Evolutionary conservation across 192 early-diverging fungal genomes (phyloP).

Genomic region (Jimgerdemannia flammicorona): DNA sequence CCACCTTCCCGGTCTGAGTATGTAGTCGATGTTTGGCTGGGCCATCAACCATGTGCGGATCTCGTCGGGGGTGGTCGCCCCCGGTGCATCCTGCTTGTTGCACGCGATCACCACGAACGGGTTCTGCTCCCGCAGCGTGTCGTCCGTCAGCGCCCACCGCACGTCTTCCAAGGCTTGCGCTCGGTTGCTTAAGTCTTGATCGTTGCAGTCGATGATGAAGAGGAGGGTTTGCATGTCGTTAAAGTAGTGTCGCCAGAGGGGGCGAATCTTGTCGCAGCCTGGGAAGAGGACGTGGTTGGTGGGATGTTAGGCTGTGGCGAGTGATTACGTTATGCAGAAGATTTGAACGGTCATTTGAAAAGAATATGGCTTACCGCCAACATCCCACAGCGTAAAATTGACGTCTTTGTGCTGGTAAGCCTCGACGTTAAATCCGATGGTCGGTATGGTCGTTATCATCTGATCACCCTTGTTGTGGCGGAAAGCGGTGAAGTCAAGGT

Average conservation of each 20-base stretch:
- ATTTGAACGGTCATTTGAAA: background rate
- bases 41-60: constrained; percentile 62
- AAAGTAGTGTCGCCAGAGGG: constrained; percentile 98
- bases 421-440: constrained; percentile 99
- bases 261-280: constrained; percentile 84
- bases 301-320: background rate
- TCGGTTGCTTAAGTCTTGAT: constrained; percentile 79
- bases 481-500: background rate
- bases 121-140: constrained; percentile 81
- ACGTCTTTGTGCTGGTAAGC: constrained; percentile 98
- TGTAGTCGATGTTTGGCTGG: background rate
- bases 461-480: constrained; percentile 35
- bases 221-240: constrained; percentile 97
- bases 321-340: background rate
- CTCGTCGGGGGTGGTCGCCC: constrained; percentile 92
- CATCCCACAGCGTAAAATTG: constrained; percentile 98
- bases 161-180: constrained; percentile 93
- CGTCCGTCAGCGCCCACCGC: constrained; percentile 92
- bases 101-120: constrained; percentile 89
- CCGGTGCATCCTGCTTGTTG: constrained; percentile 99
- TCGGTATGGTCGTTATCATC: constrained; percentile 98
- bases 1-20: background rate
- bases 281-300: background rate
- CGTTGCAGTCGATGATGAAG: constrained; percentile 96
- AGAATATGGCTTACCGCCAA: constrained; percentile 76